Base-by-base conservation (phyloP, 2,329 filamentous ascomycete genomes). In the Elsinoe ampelina region DNA sequence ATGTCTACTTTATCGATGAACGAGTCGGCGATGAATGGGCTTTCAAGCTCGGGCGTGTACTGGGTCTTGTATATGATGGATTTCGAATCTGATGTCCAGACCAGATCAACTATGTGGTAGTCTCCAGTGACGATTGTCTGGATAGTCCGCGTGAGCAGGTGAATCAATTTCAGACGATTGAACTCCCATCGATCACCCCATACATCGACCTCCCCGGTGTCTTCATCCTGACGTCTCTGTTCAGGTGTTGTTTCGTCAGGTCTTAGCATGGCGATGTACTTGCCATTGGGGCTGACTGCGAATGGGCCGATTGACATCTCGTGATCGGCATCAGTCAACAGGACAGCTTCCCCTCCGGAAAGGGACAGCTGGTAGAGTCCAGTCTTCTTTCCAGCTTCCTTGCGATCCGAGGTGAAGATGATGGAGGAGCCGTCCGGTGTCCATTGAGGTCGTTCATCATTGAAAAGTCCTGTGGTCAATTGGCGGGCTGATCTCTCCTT, bases 141-240 rank as follows among this genome's bases (percentile, higher is more conserved):
- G 48, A 64, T 64, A 5, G 62, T 58, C 41, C 66, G 63, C 0
- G 63, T 68, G 7, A 56, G 60, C 1, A 73, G 43, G 30, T 72
- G 58, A 1, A 73, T 39, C 1, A 68, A 59, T 0, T 67, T 62
- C 10, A 74, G 60, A 8, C 64, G 65, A 12, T 61, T 62, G 57
- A 63, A 67, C 3, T 66, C 59, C 71, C 68, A 72, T 11, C 67
- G 62, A 36, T 69, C 59, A 22, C 68, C 71, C 66, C 68, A 74
- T 13, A 74, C 67, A 6, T 66, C 61, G 1, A 63, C 64, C 57
- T 71, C 71, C 30, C 68, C 63, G 7, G 67, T 67, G 0, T 64
- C 64, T 8, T 68, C 63, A 11, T 73, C 66, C 2, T 63, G 65
- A 6, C 60, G 63, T 35, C 66, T 67, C 55, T 65, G 59, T 20